These are phyloP conservation scores for Linnemannia schmuckeri DNA, from an alignment of 192 early-diverging fungal species.

Conservation along the genomic window DNA sequence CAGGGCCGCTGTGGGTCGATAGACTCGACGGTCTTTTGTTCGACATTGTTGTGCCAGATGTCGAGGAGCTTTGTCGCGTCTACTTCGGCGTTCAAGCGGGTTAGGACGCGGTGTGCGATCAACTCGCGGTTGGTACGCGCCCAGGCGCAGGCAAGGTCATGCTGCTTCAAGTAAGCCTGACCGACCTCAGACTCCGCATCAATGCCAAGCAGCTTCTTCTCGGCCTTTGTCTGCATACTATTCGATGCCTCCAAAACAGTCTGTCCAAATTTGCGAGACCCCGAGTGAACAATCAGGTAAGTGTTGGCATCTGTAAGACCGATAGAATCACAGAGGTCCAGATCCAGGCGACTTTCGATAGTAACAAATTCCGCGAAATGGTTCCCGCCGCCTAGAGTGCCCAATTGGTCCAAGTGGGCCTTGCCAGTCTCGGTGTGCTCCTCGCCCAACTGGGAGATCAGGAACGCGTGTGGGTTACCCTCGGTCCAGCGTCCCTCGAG, in stretches of 20 bases:
- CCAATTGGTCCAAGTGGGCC: constrained; percentile 55
- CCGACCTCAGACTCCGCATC: constrained; percentile 42
- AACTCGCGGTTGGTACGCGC: constrained; percentile 65
- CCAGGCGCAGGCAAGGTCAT: constrained; percentile 65
- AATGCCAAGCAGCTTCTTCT: constrained; percentile 44
- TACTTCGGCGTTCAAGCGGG: constrained; percentile 45
- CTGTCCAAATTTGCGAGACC: constrained; percentile 69
- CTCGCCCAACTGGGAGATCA: constrained; percentile 50
- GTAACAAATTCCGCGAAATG: constrained; percentile 72
- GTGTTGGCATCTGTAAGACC: constrained; percentile 33
- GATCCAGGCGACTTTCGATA: constrained; percentile 54
- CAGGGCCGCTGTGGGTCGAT: constrained; percentile 19
- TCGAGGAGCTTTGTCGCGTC: constrained; percentile 61
- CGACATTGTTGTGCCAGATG: constrained; percentile 71
- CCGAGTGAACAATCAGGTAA: constrained; percentile 66
- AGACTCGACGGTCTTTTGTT: constrained; percentile 38
- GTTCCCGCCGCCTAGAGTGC: constrained; percentile 72
- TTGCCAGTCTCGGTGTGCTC: constrained; percentile 56
- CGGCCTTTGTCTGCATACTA: constrained; percentile 38
- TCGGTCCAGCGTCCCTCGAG: constrained; percentile 64
- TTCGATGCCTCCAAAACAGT: constrained; percentile 58
- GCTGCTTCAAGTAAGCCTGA: constrained; percentile 57
- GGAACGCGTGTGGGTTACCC: constrained; percentile 37
- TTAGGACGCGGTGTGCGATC: constrained; percentile 66
- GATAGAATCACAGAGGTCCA: constrained; percentile 34